Evolutionary conservation across 768 basidiomycete genomes (phyloP).

Genomic region (Pulveroboletus sp.): DNA sequence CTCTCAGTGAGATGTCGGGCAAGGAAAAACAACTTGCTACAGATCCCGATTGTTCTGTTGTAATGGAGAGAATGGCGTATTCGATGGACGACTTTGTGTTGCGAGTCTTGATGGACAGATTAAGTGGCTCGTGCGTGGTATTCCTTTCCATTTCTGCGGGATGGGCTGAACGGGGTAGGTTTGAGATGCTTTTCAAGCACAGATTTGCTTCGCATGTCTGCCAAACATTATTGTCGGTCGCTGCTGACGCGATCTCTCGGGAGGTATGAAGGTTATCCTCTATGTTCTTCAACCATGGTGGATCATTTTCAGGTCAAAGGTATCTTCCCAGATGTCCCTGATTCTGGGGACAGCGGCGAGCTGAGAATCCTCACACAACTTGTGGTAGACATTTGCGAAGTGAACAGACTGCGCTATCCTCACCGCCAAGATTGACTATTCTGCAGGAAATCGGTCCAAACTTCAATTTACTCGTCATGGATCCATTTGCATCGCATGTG

Average conservation of each 20-base stretch:
- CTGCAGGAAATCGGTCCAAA: conserved; percentile 66
- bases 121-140: conserved; percentile 80
- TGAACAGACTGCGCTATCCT: conserved; percentile 28
- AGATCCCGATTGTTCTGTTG: conserved; percentile 89
- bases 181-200: conserved; percentile 64
- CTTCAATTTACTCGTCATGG: conserved; percentile 66
- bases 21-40: conserved; percentile 91
- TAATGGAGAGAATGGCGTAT: conserved; percentile 85
- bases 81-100: conserved; percentile 98
- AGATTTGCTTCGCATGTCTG: conserved; percentile 96
- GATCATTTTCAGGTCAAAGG: conserved; percentile 45
- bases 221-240: conserved; percentile 80
- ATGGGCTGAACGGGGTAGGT: conserved; percentile 38
- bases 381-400: conserved; percentile 62
- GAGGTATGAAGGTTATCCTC: conserved; percentile 46
- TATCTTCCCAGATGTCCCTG: conserved; percentile 47
- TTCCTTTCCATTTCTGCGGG: conserved; percentile 3
- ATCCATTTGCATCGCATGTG: conserved; percentile 91
- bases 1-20: conserved; percentile 77
- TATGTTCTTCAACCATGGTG: neutral
- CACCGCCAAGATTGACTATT: conserved; percentile 14
- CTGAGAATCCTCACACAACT: conserved; percentile 63
- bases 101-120: conserved; percentile 82
- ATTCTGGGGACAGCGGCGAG: conserved; percentile 57
- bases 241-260: conserved; percentile 58